These are phyloP conservation scores for Plectranthus barbatus DNA, from an alignment of 257 asterid genomes.

Conservation along the genomic window DNA sequence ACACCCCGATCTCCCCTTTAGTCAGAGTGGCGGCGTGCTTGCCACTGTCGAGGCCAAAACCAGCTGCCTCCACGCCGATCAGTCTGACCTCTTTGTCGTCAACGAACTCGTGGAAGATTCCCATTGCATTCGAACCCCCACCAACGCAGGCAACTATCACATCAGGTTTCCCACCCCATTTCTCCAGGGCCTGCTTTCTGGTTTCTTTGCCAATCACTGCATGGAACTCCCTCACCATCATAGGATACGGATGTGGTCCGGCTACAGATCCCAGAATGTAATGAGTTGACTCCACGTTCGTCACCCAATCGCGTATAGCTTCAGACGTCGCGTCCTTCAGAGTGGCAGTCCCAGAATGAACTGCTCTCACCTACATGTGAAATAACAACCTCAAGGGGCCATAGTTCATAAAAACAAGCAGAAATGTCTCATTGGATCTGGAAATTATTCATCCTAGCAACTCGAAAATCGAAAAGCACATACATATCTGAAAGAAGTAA, in stretches of 20 bases:
- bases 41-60: constrained; percentile 86
- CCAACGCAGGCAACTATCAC: constrained; percentile 93
- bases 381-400: neutral
- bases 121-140: constrained; percentile 96
- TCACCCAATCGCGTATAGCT: constrained; percentile 95
- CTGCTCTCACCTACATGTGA: constrained; percentile 64
- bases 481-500: neutral
- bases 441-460: constrained; percentile 3
- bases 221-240: constrained; percentile 94
- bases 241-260: constrained; percentile 94
- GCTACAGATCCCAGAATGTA: constrained; percentile 93
- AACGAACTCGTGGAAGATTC: constrained; percentile 84
- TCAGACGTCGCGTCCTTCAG: constrained; percentile 97
- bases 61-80: constrained; percentile 96
- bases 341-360: constrained; percentile 94
- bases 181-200: constrained; percentile 79
- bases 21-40: constrained; percentile 95
- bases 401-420: neutral
- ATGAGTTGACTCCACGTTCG: constrained; percentile 91
- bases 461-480: neutral
- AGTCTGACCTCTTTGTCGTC: constrained; percentile 77
- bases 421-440: neutral
- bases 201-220: constrained; percentile 96
- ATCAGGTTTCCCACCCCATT: constrained; percentile 89
- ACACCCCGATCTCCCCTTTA: constrained; percentile 84